Evolutionary conservation across 176 grass and related monocot species (phyloP).

Genomic region (Oryza longistaminata): DNA sequence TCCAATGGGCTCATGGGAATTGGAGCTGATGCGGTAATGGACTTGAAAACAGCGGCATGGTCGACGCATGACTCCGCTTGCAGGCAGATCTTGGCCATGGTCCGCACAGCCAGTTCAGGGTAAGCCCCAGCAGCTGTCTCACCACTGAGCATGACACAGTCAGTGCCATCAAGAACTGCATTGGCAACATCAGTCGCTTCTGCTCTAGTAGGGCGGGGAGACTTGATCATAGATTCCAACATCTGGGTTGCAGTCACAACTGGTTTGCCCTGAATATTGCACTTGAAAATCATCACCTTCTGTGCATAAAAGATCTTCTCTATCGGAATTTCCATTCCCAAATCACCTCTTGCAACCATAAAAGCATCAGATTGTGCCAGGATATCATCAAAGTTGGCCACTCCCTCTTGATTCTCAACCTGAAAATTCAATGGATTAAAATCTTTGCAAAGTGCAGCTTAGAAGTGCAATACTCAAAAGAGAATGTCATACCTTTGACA

Average conservation of each 20-base stretch:
- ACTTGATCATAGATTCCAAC: conserved; percentile 93
- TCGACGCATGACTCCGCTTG: conserved; percentile 70
- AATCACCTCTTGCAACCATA: conserved; percentile 88
- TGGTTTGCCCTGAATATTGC: conserved; percentile 79
- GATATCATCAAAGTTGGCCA: conserved; percentile 84
- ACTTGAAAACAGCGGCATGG: conserved; percentile 64
- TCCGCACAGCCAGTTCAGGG: conserved; percentile 76
- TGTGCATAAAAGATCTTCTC: conserved; percentile 90
- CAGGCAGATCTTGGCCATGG: conserved; percentile 77
- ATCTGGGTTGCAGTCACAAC: conserved; percentile 90
- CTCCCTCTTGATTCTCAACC: conserved; percentile 93
- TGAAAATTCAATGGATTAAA: conserved; percentile 33
- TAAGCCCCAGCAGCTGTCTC: conserved; percentile 88
- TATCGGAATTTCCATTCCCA: conserved; percentile 88
- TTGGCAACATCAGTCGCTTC: conserved; percentile 86
- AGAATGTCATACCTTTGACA: conserved; percentile 59
- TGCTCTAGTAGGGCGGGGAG: conserved; percentile 73
- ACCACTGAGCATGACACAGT: conserved; percentile 87
- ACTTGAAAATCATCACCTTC: conserved; percentile 93
- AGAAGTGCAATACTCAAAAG: not conserved
- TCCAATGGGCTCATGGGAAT: conserved; percentile 79
- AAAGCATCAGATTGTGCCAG: conserved; percentile 78
- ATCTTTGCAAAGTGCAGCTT: not conserved
- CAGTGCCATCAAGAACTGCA: conserved; percentile 76
- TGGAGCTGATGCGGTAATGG: conserved; percentile 56